Evolutionary conservation across 2,329 filamentous ascomycete genomes (phyloP), one percentile per base, ranked within the genome.

Genomic region (Apiospora saccharicola): DNA sequence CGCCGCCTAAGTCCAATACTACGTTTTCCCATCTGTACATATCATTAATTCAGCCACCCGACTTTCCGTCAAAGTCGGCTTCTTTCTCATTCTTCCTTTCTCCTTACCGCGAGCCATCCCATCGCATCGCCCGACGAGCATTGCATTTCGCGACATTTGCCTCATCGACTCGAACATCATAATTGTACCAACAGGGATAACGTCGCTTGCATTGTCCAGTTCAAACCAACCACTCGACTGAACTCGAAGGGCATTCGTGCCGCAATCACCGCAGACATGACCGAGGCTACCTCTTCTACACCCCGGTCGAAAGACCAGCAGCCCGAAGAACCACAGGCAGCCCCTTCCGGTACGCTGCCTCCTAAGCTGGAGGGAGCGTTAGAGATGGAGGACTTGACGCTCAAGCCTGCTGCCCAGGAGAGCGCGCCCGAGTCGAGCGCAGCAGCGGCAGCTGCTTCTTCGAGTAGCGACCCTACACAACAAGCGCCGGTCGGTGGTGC

Each of bases 381-480:
- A 24, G 57, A 64, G 10, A 64, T 64, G 57, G 57, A 64, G 14
- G 57, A 64, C 34, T 24, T 64, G 57, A 64, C 57, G 16, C 57
- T 64, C 57, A 64, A 41, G 19, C 57, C 57, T 22, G 57, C 57
- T 4, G 34, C 34, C 30, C 57, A 64, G n/a, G 30, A 37, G 57
- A 22, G 12, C 16, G 30, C 22, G 1, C 22, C 51, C 26, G 30
- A 24, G 57, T 10, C 49, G 49, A 10, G 19, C 4, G 3, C 34
- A 22, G 30, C 24, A n/a, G 8, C 24, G 13, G 8, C 46, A 6
- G 51, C 30, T 37, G 22, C 30, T 37, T 10, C 57, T n/a, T 41
- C 8, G 57, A 41, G 19, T 34, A 64, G 34, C 57, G 34, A 41
- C 8, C 19, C 30, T 3, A 57, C 30, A 64, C 34, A 13, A 24